A percentile compares a stretch with the other conserved stretches of the same genome.
Evolutionary conservation across 2,329 filamentous ascomycete species (phyloP).

Genomic region (Scedosporium apiospermum): DNA sequence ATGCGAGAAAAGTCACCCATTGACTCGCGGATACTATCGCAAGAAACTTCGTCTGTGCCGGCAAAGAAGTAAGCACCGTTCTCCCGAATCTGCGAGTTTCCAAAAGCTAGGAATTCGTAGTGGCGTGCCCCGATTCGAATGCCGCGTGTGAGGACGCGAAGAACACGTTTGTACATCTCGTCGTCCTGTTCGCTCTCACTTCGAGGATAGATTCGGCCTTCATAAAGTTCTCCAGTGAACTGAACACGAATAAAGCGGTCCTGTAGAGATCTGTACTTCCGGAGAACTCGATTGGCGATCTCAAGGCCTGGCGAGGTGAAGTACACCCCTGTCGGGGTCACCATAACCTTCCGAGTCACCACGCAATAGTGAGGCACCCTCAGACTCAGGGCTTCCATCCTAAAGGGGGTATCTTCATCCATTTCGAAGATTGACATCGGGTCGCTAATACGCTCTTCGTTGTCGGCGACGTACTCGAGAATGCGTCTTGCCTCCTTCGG

Average conservation of each 20-base stretch:
- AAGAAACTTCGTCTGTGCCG: slow-evolving; percentile 54
- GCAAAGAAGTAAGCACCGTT: slow-evolving; percentile 91
- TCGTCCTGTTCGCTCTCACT: slow-evolving; percentile 49
- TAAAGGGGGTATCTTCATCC: slow-evolving; percentile 32
- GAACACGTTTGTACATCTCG: slow-evolving; percentile 65
- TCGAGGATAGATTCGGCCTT: slow-evolving; percentile 49
- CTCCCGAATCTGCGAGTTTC: slow-evolving; percentile 90
- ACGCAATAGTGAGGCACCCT: slow-evolving; percentile 64
- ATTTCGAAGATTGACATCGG: slow-evolving; percentile 62
- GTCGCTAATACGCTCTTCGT: slow-evolving; percentile 51
- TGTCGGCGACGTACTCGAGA: slow-evolving; percentile 65
- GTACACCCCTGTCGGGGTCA: slow-evolving; percentile 79
- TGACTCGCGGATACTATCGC: slow-evolving; percentile 68
- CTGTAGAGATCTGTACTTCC: slow-evolving; percentile 55
- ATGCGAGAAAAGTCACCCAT: slow-evolving; percentile 85
- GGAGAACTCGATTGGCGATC: slow-evolving; percentile 77
- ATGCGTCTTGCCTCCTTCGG: slow-evolving; percentile 49
- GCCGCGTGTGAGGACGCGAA: slow-evolving; percentile 62
- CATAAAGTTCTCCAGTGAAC: slow-evolving; percentile 70
- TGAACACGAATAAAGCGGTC: slow-evolving; percentile 84
- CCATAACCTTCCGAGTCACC: slow-evolving; percentile 62
- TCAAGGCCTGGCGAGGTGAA: slow-evolving; percentile 72
- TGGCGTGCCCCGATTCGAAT: slow-evolving; percentile 72
- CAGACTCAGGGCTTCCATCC: slow-evolving; percentile 32
- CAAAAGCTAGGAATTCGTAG: slow-evolving; percentile 88